Conservation (phyloP, 129 eudicot species). For the Scalesia atractyloides region DNA sequence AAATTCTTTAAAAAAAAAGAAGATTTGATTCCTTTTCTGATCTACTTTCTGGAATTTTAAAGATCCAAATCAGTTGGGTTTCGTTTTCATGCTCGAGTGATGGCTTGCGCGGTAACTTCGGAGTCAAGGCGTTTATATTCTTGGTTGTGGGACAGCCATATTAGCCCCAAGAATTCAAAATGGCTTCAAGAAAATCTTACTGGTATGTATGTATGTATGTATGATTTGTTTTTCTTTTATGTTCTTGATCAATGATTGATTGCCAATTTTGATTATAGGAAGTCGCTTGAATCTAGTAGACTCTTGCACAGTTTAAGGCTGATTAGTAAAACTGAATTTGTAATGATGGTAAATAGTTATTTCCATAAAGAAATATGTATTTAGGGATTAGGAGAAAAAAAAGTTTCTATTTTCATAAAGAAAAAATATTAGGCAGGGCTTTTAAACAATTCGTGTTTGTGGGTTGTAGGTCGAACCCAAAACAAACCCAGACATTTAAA, state of each 20-base stretch:
- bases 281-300: neutral
- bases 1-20: neutral
- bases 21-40: slow-evolving; percentile 31
- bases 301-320: neutral
- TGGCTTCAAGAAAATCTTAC: slow-evolving; percentile 98
- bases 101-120: slow-evolving; percentile 54
- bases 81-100: slow-evolving; percentile 48
- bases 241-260: neutral
- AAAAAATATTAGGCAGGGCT: no score
- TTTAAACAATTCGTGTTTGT: no score
- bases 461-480: no score
- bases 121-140: slow-evolving; percentile 85
- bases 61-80: slow-evolving; percentile 43
- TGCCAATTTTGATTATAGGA: neutral
- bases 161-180: slow-evolving; percentile 95
- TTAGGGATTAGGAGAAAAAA: neutral
- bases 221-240: neutral
- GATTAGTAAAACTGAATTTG: neutral
- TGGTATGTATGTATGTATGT: slow-evolving; percentile 40
- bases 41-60: slow-evolving; percentile 29
- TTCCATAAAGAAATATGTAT: neutral
- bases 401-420: no score
- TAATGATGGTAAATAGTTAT: neutral
- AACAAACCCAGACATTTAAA: no score
- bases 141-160: slow-evolving; percentile 99